These are phyloP conservation scores for Aureobasidium musti DNA, from an alignment of 2,329 filamentous ascomycete genomes.

Conservation along the genomic window DNA sequence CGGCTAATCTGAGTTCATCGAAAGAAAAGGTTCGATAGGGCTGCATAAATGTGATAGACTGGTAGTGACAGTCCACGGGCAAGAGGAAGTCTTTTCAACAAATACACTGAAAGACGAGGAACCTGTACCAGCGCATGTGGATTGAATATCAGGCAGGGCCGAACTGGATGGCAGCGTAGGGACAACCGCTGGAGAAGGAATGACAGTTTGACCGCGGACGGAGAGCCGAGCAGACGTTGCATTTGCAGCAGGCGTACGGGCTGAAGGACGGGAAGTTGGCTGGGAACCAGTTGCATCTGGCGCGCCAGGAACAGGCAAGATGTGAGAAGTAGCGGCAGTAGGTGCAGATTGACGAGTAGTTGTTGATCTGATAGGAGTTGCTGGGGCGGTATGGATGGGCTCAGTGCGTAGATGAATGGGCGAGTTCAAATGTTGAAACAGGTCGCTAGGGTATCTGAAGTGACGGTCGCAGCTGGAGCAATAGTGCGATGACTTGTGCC, in stretches of 20 bases:
- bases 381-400: neutral
- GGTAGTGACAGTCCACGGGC: constrained; percentile 67
- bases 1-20: constrained; percentile 66
- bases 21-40: constrained; percentile 86
- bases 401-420: neutral
- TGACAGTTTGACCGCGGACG: neutral
- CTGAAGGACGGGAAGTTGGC: neutral
- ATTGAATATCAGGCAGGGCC: constrained; percentile 36
- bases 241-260: neutral
- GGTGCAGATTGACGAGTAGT: neutral
- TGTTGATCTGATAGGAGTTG: too few species aligned
- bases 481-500: neutral
- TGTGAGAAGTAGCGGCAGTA: neutral
- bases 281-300: neutral
- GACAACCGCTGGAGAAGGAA: neutral
- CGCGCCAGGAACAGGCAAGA: too few species aligned
- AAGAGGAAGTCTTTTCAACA: constrained; percentile 74
- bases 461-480: neutral
- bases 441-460: neutral
- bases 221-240: neutral
- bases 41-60: constrained; percentile 76
- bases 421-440: neutral
- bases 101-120: constrained; percentile 65
- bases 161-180: neutral
- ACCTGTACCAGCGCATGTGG: constrained; percentile 65